Evolutionary conservation across 2,329 filamentous ascomycete genomes (phyloP).

Genomic region (Sarocladium oryzae): DNA sequence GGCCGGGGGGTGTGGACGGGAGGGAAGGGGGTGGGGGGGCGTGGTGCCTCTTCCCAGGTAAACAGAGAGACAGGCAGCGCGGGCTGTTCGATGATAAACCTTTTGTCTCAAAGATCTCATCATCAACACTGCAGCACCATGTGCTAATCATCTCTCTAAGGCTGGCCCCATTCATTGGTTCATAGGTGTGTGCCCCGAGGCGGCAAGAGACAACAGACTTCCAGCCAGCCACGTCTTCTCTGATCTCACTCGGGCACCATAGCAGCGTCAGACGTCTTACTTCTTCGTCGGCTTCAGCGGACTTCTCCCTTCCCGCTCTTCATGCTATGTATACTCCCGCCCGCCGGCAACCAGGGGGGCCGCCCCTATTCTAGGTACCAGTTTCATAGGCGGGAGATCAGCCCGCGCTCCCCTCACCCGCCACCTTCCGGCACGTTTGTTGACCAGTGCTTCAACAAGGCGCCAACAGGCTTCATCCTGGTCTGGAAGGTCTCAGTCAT

Average conservation of each 20-base stretch:
- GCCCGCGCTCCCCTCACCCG: neutral
- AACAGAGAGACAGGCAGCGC: neutral
- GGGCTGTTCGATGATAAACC: neutral
- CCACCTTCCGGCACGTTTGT: neutral
- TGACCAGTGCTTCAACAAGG: no score
- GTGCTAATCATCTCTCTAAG: neutral
- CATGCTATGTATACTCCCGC: neutral
- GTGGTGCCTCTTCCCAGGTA: no score
- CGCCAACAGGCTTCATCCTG: conserved; percentile 2
- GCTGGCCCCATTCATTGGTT: conserved; percentile 2
- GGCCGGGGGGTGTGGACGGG: no score
- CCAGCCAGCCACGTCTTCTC: conserved; percentile 3
- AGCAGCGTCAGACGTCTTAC: no score
- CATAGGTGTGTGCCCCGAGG: neutral
- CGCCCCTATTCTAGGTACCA: neutral
- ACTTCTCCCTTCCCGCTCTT: neutral
- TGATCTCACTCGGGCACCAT: neutral
- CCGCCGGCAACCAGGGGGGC: neutral
- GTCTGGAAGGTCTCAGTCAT: neutral
- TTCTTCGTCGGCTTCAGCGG: no score
- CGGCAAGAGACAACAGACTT: neutral
- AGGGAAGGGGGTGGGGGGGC: neutral
- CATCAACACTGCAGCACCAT: neutral
- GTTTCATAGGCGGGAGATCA: conserved; percentile 7
- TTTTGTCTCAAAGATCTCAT: neutral